Percentiles rank a stretch among this genome's conserved stretches.
Conservation (phyloP, 1,284 basidiomycete genomes). For the Heterobasidion annosum region DNA sequence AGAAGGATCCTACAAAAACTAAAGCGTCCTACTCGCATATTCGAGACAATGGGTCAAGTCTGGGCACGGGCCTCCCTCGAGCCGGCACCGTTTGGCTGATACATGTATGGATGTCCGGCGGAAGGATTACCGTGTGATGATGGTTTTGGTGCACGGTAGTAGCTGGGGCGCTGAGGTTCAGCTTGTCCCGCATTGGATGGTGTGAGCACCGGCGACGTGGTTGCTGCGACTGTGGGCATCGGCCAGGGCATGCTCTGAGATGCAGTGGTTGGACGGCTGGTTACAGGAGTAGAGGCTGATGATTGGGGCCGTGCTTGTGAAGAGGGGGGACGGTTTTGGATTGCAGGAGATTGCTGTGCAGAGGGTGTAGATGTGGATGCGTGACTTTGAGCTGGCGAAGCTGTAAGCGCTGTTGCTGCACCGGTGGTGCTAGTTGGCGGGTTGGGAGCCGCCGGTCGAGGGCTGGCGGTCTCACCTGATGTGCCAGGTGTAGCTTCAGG, state of each 20-base stretch:
- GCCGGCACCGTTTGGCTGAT: slow-evolving; percentile 27
- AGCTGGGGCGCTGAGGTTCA: slow-evolving; percentile 22
- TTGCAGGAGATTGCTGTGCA: slow-evolving; percentile 16
- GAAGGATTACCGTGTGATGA: slow-evolving; percentile 19
- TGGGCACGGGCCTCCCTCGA: neutral
- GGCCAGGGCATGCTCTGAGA: slow-evolving; percentile 31
- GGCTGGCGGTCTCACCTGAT: slow-evolving; percentile 3
- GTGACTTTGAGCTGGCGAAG: slow-evolving; percentile 22
- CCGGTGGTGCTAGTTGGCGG: slow-evolving; percentile 6
- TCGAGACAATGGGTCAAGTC: neutral
- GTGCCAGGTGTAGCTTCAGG: slow-evolving; percentile 19
- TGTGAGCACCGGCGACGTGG: slow-evolving; percentile 26
- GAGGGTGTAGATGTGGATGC: slow-evolving; percentile 13
- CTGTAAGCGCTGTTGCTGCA: slow-evolving; percentile 6
- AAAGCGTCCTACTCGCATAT: too few species aligned
- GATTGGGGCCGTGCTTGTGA: slow-evolving; percentile 12
- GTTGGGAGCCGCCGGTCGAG: slow-evolving; percentile 5
- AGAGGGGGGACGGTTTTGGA: slow-evolving; percentile 18
- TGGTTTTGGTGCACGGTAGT: slow-evolving; percentile 26
- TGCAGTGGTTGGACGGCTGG: slow-evolving; percentile 13
- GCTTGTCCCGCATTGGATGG: slow-evolving; percentile 13
- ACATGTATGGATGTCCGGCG: slow-evolving; percentile 35
- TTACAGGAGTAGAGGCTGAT: slow-evolving; percentile 11
- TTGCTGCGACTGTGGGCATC: slow-evolving; percentile 32
- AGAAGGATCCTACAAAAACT: neutral